These are phyloP conservation scores for Persicaria maculosa DNA, from an alignment of 148 eudicot species.

Conservation along the genomic window DNA sequence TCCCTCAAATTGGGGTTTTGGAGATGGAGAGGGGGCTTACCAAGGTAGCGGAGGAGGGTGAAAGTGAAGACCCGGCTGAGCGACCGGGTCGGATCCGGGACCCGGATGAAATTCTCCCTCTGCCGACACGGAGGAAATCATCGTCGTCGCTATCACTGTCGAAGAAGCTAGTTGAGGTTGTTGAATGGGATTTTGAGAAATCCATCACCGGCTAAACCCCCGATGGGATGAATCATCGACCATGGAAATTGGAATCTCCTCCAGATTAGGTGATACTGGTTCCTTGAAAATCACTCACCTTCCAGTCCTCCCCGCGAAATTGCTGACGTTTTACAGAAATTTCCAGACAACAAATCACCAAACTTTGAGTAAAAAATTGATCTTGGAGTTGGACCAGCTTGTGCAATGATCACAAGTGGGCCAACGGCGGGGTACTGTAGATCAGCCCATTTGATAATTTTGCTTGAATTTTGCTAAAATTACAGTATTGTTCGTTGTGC, in stretches of 20 bases:
- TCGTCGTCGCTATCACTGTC: slow-evolving; percentile 10
- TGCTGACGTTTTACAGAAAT: background rate
- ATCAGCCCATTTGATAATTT: background rate
- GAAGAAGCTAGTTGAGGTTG: background rate
- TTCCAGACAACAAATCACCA: background rate
- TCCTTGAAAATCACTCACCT: background rate
- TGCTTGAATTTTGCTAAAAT: background rate
- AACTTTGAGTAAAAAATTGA: background rate
- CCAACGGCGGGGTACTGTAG: background rate
- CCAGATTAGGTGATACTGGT: background rate
- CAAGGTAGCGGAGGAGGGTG: background rate
- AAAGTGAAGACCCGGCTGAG: background rate
- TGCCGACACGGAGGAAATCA: background rate
- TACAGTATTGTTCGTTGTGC: too few species aligned
- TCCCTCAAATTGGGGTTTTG: background rate
- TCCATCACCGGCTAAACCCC: background rate
- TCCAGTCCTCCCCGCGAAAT: background rate
- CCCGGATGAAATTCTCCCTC: background rate
- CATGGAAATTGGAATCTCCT: background rate
- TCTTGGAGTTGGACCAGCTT: background rate
- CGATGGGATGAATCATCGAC: background rate
- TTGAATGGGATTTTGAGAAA: slow-evolving; percentile 2
- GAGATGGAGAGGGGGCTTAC: background rate
- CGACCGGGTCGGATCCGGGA: background rate
- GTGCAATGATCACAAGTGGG: background rate